These are phyloP conservation scores for Aspergillus transmontanensis DNA, from an alignment of 2,329 filamentous ascomycete species.

Conservation along the genomic window DNA sequence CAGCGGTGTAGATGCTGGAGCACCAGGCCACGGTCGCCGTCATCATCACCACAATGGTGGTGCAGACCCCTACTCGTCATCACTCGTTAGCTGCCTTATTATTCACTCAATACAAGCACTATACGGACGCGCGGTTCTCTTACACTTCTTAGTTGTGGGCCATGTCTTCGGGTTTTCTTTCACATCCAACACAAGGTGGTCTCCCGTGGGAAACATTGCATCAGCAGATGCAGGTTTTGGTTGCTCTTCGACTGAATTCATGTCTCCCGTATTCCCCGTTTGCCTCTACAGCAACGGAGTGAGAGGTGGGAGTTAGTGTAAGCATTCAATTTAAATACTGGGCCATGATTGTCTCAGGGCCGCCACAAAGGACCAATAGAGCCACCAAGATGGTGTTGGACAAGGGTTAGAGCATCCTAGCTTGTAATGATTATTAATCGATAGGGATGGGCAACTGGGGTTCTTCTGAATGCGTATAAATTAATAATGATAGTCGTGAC, in stretches of 20 bases:
- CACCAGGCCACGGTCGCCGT: conserved; percentile 1
- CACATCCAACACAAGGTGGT: neutral
- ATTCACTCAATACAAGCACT: no score
- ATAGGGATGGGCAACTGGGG: neutral
- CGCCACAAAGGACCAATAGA: neutral
- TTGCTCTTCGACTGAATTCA: neutral
- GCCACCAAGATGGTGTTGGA: neutral
- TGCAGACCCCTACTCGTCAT: conserved; percentile 1
- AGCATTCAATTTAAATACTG: neutral
- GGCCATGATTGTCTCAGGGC: neutral
- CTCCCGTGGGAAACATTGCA: neutral
- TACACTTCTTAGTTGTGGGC: neutral
- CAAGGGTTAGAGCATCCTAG: neutral
- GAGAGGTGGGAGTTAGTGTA: neutral
- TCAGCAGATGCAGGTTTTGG: neutral
- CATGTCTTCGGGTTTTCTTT: neutral
- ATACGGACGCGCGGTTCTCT: neutral
- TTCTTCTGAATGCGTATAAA: no score
- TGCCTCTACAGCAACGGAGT: neutral
- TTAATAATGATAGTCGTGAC: no score
- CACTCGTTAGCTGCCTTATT: neutral
- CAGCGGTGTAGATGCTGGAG: conserved; percentile 7
- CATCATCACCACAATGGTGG: neutral
- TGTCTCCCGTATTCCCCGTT: neutral
- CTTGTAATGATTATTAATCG: neutral